Conservation (phyloP, 768 basidiomycete genomes). For the Wakefieldia striispora region DNA sequence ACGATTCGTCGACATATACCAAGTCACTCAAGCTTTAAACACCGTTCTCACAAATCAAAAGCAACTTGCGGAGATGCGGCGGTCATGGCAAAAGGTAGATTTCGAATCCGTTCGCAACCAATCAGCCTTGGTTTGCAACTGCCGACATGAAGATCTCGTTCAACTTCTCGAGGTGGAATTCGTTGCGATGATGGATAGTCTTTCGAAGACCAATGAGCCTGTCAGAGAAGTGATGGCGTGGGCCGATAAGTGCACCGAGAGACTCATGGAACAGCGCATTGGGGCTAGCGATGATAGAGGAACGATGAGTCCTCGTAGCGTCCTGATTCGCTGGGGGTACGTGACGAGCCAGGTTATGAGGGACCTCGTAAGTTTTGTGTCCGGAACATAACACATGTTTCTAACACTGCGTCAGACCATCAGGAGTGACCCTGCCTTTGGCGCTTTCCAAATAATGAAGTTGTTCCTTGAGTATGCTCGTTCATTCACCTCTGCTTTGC, state of each 20-base stretch:
- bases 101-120: conserved; percentile 91
- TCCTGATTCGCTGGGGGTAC: conserved; percentile 89
- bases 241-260: conserved; percentile 88
- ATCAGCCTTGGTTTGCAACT: conserved; percentile 90
- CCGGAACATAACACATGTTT: neutral
- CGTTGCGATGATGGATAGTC: conserved; percentile 67
- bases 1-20: conserved; percentile 89
- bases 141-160: conserved; percentile 84
- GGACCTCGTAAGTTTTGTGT: conserved; percentile 61
- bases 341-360: conserved; percentile 93
- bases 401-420: conserved; percentile 58
- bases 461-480: conserved; percentile 80
- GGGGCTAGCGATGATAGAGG: conserved; percentile 67
- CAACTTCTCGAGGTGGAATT: conserved; percentile 86
- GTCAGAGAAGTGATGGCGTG: conserved; percentile 86
- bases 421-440: conserved; percentile 88
- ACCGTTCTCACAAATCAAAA: conserved; percentile 88
- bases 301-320: conserved; percentile 82
- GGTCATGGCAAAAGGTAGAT: conserved; percentile 85
- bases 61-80: conserved; percentile 80
- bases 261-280: conserved; percentile 70
- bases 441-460: conserved; percentile 90
- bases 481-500: neutral
- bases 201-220: conserved; percentile 72
- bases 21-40: conserved; percentile 84